Base-by-base conservation (phyloP, 805 yeast species). In the Tetrapisispora pingtungensis region DNA sequence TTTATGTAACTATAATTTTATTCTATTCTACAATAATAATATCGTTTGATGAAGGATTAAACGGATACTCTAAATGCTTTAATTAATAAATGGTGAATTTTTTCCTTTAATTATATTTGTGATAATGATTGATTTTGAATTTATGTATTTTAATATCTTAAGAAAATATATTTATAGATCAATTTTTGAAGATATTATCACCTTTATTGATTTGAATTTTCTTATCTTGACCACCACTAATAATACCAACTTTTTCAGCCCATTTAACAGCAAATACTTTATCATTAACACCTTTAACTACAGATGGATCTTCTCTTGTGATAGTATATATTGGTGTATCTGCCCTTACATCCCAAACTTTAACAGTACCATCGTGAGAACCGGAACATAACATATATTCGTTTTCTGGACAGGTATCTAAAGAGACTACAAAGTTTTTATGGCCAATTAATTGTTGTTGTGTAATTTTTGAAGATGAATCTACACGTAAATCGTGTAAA, bases 331-430 rank as follows among this genome's bases (percentile, higher is more conserved):
- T 69, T 12, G 93, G 74, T 55, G 80, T 76, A 50, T 80, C 83
- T 4, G 96, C 83, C 58, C 98, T 79, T 10, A 90, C 75, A 64
- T 90, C 98, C 98, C 98, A 93, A 18, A 93, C 83, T 57, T 88
- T 81, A 36, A 83, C 90, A 0, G 95, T 85, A 22, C 97, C 96
- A 64, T 93, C 98, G 61, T 89, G 96, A n/a, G 96, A 86, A 12
- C 83, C 95, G 4, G 96, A 85, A 18, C 85, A 78, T 55, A 93
- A 74, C 80, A 86, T 78, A 65, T 84, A 81, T 41, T 81, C 85
- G 58, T 80, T 84, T 44, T 75, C 76, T 7, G 97, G 95, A 46
- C 81, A 74, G 5, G 83, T 75, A 26, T 81, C 77, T 52, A 93
- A 69, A 1, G 81, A 74, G 10, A 82, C 90, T 33, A 93, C 97